Base-by-base conservation (phyloP, 2,329 filamentous ascomycete genomes). In the Fusarium drepaniforme region DNA sequence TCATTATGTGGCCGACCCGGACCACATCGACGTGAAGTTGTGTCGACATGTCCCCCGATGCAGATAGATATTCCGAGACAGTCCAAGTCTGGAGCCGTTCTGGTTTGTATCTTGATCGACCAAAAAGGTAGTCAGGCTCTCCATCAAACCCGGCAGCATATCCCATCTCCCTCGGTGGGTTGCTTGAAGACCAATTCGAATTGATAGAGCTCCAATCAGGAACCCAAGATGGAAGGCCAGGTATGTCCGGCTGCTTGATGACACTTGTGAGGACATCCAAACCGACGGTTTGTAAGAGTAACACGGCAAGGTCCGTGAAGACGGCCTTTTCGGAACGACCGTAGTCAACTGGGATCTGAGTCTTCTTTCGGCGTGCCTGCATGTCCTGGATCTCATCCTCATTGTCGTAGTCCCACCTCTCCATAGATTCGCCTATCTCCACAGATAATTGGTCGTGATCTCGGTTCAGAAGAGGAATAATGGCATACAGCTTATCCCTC, bases 401-500 rank as follows among this genome's bases (percentile, higher is more conserved):
- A 25, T 46, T 6, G 12, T 56, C 51, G 15, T 21, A 56, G 13
- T 56, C 21, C 33, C n/a, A 37, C 5, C 6, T 38, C 21, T 58
- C 35, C 33, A 58, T 38, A 21, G 53, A 38, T 12, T 58, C 53
- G 13, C 21, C 21, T 37, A 38, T 38, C 35, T 35, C 53, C 53
- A 30, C 8, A 38, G 16, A 38, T 11, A 60, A n/a, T 18, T 42
- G 33, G 16, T 60, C 35, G 8, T 60, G 37, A 15, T 60, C 57
- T 9, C 33, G 37, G 57, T 42, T 28, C 33, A 60, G 35, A 16
- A 60, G 33, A 9, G 57, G 57, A 13, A 60, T 38, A 15, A 60
- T 60, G 21, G 57, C 57, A 28, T 60, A 60, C 16, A 60, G 23
- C 57, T 60, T 60, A 38, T 60, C 57, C 35, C 57, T 60, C 21